Conservation (phyloP, 2,329 filamentous ascomycete genomes). For the Beauveria sp. region DNA sequence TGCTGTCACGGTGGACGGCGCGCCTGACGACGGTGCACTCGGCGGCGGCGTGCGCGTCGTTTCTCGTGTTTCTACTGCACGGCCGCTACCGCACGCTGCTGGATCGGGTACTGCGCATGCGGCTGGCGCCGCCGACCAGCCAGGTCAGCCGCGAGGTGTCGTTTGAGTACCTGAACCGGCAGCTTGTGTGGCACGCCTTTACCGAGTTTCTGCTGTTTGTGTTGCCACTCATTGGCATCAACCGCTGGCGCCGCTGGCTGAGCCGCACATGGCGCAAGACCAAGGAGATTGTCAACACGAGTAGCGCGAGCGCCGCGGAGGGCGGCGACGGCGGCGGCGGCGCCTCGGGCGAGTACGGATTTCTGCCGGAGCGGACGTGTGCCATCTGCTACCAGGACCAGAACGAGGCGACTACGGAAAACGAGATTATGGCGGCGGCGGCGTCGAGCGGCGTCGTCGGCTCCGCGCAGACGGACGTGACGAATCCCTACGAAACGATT, state of each 20-base stretch:
- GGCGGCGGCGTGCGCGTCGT: conserved; percentile 72
- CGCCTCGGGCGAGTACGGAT: conserved; percentile 66
- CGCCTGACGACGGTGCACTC: conserved; percentile 67
- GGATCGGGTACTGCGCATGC: conserved; percentile 75
- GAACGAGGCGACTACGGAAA: conserved; percentile 68
- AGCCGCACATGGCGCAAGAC: conserved; percentile 77
- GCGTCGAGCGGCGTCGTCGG: conserved; percentile 73
- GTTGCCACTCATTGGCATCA: conserved; percentile 91
- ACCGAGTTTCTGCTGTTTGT: conserved; percentile 97
- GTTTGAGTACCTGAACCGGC: conserved; percentile 94
- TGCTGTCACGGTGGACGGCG: conserved; percentile 63
- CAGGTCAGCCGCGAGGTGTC: conserved; percentile 87
- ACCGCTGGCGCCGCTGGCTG: conserved; percentile 88
- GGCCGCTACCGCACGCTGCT: conserved; percentile 86
- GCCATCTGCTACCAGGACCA: conserved; percentile 96
- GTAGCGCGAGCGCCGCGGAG: conserved; percentile 27
- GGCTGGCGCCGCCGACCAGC: conserved; percentile 75
- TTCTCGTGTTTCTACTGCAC: conserved; percentile 84
- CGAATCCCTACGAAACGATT: conserved; percentile 88
- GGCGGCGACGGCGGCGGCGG: conserved; percentile 41
- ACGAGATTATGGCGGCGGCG: conserved; percentile 64
- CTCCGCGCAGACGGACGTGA: conserved; percentile 85
- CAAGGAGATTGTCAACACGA: conserved; percentile 52
- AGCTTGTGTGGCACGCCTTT: conserved; percentile 99
- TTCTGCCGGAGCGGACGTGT: conserved; percentile 87